A percentile compares a stretch with the other conserved stretches of the same genome.
These are phyloP conservation scores for Gracilaria vermiculophylla DNA, from an alignment of 23 red algal species.

Conservation along the genomic window DNA sequence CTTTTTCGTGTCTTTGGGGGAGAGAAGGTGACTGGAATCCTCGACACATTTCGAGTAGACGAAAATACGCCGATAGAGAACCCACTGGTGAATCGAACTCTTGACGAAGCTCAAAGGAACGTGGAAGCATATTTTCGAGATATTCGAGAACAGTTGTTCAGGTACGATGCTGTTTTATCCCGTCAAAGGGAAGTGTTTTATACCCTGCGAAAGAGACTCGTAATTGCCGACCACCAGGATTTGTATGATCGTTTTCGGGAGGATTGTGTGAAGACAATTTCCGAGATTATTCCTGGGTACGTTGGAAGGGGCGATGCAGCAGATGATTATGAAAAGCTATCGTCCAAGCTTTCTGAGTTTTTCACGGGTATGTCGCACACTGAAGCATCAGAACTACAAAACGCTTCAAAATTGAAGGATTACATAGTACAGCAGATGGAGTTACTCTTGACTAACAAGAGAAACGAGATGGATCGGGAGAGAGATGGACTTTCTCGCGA, in stretches of 20 bases:
- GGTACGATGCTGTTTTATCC: slow-evolving; percentile 87
- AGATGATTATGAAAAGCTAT: slow-evolving; percentile 49
- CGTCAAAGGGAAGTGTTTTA: slow-evolving; percentile 84
- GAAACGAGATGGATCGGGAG: background rate
- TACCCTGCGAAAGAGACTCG: slow-evolving; percentile 40
- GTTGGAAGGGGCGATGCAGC: slow-evolving; percentile 39
- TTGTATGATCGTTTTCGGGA: slow-evolving; percentile 37
- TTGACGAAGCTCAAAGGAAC: slow-evolving; percentile 73
- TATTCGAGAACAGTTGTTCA: slow-evolving; percentile 82
- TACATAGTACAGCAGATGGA: background rate
- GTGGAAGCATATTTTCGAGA: slow-evolving; percentile 92
- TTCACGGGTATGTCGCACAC: slow-evolving; percentile 52
- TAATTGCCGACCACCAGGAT: slow-evolving; percentile 30
- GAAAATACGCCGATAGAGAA: slow-evolving; percentile 97
- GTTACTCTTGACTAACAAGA: background rate
- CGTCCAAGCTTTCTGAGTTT: slow-evolving; percentile 71
- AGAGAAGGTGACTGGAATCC: slow-evolving; percentile 80
- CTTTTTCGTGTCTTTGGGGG: slow-evolving; percentile 95
- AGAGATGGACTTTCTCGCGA: slow-evolving; percentile 33
- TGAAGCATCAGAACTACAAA: background rate
- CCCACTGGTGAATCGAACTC: slow-evolving; percentile 64
- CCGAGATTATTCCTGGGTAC: slow-evolving; percentile 44
- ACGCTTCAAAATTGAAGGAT: slow-evolving; percentile 11
- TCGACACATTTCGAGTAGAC: slow-evolving; percentile 86
- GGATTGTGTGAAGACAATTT: slow-evolving; percentile 50